These are phyloP conservation scores for Waitea zeae DNA, from an alignment of 1,284 basidiomycete species.

Conservation along the genomic window DNA sequence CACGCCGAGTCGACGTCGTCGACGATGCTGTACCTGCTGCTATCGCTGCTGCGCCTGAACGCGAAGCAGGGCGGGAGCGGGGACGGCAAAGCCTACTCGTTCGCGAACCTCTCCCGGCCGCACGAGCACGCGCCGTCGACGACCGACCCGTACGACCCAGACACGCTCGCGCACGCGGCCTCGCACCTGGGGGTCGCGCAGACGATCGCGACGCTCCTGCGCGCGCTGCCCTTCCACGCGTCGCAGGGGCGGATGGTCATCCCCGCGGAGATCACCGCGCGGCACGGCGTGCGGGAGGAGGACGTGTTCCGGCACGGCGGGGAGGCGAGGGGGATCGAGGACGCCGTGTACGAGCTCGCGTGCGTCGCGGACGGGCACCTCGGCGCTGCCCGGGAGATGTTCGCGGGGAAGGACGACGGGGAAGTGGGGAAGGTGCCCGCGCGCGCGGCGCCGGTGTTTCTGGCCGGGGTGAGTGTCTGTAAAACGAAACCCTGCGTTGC, in stretches of 20 bases:
- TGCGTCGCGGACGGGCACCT: constrained; percentile 85
- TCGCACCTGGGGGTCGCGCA: constrained; percentile 66
- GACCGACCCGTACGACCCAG: constrained; percentile 3
- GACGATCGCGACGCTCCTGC: constrained; percentile 55
- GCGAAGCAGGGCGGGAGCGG: no score
- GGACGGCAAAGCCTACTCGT: background rate
- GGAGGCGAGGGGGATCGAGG: constrained; percentile 41
- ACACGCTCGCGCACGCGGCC: constrained; percentile 56
- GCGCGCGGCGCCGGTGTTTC: constrained; percentile 61
- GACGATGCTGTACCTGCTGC: constrained; percentile 63
- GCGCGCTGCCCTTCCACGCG: constrained; percentile 63
- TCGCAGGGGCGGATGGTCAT: constrained; percentile 62
- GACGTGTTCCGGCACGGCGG: constrained; percentile 66
- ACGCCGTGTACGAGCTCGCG: constrained; percentile 81
- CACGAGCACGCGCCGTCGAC: constrained; percentile 1
- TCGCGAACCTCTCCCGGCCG: background rate
- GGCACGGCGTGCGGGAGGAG: constrained; percentile 72
- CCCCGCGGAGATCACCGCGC: constrained; percentile 71
- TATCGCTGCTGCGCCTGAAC: constrained; percentile 55
- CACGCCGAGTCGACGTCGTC: constrained; percentile 70
- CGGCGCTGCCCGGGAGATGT: constrained; percentile 65
- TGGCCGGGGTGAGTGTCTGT: constrained; percentile 45
- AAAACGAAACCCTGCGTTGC: constrained; percentile 6
- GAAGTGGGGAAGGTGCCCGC: constrained; percentile 34
- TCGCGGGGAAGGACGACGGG: constrained; percentile 33